These are phyloP conservation scores for Phytophthora sansomeana DNA, from an alignment of 352 stramenopile genomes.

Conservation along the genomic window DNA sequence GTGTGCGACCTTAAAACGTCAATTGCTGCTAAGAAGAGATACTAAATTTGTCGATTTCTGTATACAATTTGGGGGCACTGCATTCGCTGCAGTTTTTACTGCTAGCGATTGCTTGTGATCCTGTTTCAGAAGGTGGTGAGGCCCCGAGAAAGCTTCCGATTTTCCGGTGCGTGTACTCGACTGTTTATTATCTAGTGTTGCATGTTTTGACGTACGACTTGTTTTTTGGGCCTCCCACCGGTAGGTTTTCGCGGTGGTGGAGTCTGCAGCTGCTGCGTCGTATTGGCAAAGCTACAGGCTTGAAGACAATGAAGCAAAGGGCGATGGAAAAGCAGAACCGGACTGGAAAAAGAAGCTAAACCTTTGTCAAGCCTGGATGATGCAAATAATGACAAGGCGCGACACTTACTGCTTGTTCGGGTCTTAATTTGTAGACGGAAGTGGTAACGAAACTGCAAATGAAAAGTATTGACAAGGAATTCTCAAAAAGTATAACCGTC, in stretches of 20 bases:
- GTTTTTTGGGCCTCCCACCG: not conserved
- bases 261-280: conserved; percentile 83
- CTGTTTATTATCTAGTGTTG: not conserved
- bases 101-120: conserved; percentile 82
- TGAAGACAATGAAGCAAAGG: conserved; percentile 79
- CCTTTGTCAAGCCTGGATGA: not conserved
- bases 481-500: conserved; percentile 29
- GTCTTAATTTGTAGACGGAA: conserved; percentile 29
- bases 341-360: conserved; percentile 30
- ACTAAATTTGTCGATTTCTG: not conserved
- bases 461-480: conserved; percentile 5
- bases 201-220: not conserved
- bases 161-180: conserved; percentile 57
- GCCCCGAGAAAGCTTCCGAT: conserved; percentile 67
- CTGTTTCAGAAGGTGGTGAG: conserved; percentile 60
- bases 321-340: conserved; percentile 41
- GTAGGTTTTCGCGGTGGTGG: conserved; percentile 84
- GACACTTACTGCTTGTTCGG: not conserved
- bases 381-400: conserved; percentile 6
- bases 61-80: not conserved
- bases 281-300: conserved; percentile 78
- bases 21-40: not conserved
- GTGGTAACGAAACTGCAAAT: conserved; percentile 30
- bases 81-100: conserved; percentile 73
- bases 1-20: conserved; percentile 12